Percentiles rank a stretch among this genome's conserved stretches.
phyloP scores from a whole-genome alignment of 2,329 filamentous ascomycete species.

The Aspergillus sergii region DNA sequence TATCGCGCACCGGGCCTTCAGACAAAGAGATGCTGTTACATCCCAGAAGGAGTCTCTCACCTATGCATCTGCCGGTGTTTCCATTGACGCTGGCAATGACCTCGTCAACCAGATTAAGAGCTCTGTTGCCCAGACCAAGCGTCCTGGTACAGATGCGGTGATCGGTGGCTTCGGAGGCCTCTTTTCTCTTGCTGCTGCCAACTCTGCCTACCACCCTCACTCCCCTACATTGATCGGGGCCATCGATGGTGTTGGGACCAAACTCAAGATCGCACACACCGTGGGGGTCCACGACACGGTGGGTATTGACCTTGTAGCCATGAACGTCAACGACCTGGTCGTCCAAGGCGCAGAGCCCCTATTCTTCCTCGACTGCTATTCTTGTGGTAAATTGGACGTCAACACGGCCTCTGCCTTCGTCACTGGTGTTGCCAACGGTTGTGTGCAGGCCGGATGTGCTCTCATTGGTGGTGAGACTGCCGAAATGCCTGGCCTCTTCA shows the following conservation, averaged over 20 bases:
- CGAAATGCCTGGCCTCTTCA: conserved; percentile 96
- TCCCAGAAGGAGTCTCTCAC: conserved; percentile 60
- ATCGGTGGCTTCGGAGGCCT: conserved; percentile 95
- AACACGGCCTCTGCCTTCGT: conserved; percentile 82
- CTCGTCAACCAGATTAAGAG: conserved; percentile 91
- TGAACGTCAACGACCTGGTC: conserved; percentile 98
- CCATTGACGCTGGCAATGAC: conserved; percentile 90
- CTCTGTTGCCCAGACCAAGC: conserved; percentile 80
- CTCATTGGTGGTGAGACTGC: conserved; percentile 97
- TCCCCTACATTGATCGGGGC: conserved; percentile 86
- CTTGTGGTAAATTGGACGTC: conserved; percentile 83
- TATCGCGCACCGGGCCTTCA: conserved; percentile 73
- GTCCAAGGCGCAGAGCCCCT: conserved; percentile 94
- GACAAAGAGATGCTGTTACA: conserved; percentile 31
- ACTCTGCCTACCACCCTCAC: conserved; percentile 72
- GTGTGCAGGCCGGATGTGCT: conserved; percentile 80
- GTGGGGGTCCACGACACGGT: conserved; percentile 92
- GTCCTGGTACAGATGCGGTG: conserved; percentile 85
- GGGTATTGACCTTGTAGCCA: conserved; percentile 94
- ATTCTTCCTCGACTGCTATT: conserved; percentile 98
- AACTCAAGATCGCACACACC: conserved; percentile 91
- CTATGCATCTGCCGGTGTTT: conserved; percentile 90
- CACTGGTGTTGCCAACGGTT: conserved; percentile 85
- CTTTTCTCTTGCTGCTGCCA: conserved; percentile 69
- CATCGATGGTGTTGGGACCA: conserved; percentile 95